Percentiles rank a stretch among this genome's conserved stretches.
Conservation (phyloP, 345 rosid genomes). For the Camelina hispida region DNA sequence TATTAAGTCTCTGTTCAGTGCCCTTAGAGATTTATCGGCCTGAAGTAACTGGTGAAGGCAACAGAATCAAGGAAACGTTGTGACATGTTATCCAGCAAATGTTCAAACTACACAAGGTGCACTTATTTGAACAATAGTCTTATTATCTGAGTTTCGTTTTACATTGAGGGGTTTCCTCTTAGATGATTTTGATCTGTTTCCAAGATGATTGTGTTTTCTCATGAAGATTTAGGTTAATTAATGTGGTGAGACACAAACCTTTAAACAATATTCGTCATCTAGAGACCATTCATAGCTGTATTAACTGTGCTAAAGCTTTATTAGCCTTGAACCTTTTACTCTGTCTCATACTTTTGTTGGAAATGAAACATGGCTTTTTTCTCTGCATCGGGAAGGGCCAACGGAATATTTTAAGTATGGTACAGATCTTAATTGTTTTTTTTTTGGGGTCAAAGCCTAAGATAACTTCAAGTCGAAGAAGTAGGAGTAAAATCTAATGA, state of each 20-base stretch:
- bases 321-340: not conserved
- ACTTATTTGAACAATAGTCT: not conserved
- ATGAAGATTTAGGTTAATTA: not conserved
- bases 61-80: not conserved
- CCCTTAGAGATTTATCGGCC: not conserved
- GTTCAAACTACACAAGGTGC: not conserved
- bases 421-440: not conserved
- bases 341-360: not conserved
- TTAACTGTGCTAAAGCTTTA: not conserved
- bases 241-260: not conserved
- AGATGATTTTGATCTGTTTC: not conserved
- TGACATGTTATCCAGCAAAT: not conserved
- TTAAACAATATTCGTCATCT: not conserved
- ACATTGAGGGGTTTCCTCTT: not conserved
- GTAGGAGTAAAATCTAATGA: not conserved
- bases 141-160: not conserved
- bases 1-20: not conserved
- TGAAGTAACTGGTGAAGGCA: not conserved
- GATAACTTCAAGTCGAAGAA: slow-evolving; percentile 21
- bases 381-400: not conserved
- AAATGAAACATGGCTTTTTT: not conserved
- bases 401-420: not conserved
- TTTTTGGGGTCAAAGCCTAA: slow-evolving; percentile 14
- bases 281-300: not conserved
- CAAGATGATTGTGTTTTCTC: not conserved